Evolutionary conservation across 73 alveolate species (phyloP).

Genomic region (Tetrahymena elliotti): DNA sequence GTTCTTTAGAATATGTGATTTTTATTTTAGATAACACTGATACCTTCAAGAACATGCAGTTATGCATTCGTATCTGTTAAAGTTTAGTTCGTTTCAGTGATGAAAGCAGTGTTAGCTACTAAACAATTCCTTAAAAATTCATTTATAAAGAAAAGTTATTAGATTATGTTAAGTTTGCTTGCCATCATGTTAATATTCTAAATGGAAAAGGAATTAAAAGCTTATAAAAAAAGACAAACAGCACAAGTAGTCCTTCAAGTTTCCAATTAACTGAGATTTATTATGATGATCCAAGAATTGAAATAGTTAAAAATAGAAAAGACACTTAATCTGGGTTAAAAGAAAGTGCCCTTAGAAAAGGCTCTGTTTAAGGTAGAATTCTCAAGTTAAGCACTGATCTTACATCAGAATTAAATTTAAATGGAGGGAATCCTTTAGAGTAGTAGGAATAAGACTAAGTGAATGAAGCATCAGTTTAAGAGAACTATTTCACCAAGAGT

Average conservation of each 20-base stretch:
- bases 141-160: background rate
- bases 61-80: background rate
- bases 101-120: background rate
- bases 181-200: background rate
- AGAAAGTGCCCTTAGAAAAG: background rate
- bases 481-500: background rate
- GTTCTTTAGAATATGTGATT: background rate
- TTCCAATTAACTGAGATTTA: background rate
- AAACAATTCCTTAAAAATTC: background rate
- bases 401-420: background rate
- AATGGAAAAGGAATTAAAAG: background rate
- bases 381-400: background rate
- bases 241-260: background rate
- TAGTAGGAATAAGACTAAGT: background rate
- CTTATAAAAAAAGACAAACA: background rate
- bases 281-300: background rate
- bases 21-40: background rate
- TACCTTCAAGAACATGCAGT: background rate
- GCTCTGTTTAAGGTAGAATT: background rate
- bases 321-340: background rate
- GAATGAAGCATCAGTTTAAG: background rate
- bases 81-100: background rate
- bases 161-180: background rate
- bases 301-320: background rate
- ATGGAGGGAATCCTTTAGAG: background rate